Evolutionary conservation across 2,329 filamentous ascomycete genomes (phyloP).

Genomic region (Penicillium verrucosum): DNA sequence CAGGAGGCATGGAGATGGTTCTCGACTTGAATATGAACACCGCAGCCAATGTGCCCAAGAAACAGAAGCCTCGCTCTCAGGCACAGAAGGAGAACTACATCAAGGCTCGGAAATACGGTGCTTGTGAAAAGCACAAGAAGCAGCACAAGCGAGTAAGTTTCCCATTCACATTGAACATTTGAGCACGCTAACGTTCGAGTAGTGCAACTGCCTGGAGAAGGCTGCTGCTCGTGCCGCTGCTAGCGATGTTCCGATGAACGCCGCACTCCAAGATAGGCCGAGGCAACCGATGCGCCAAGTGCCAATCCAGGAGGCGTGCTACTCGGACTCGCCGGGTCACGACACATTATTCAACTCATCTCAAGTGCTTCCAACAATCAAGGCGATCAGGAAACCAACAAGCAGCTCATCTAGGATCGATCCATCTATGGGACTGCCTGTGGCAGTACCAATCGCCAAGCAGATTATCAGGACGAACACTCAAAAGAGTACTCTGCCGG

Average conservation of each 20-base stretch:
- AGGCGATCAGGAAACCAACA: slow-evolving; percentile 2
- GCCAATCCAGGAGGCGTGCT: slow-evolving; percentile 5
- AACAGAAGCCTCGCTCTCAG: slow-evolving; percentile 42
- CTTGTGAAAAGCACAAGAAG: slow-evolving; percentile 44
- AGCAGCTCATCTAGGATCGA: slow-evolving; percentile 9
- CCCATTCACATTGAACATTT: not conserved
- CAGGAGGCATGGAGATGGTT: slow-evolving; percentile 37
- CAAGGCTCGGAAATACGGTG: slow-evolving; percentile 42
- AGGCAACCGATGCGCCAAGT: not conserved
- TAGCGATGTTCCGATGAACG: slow-evolving; percentile 16
- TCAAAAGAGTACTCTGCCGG: not conserved
- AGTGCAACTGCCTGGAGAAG: slow-evolving; percentile 44
- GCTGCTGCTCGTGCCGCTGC: slow-evolving; percentile 21
- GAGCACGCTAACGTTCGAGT: slow-evolving; percentile 15
- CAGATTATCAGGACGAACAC: not conserved
- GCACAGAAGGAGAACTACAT: slow-evolving; percentile 45
- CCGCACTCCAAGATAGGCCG: slow-evolving; percentile 9
- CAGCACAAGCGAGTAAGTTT: slow-evolving; percentile 42
- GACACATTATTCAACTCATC: slow-evolving; percentile 7
- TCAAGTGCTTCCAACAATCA: slow-evolving; percentile 3
- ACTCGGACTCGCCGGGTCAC: slow-evolving; percentile 12
- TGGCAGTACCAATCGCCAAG: not conserved
- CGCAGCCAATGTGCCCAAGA: slow-evolving; percentile 41
- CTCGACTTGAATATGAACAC: slow-evolving; percentile 46
- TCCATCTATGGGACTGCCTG: slow-evolving; percentile 5